Conservation (phyloP, 805 yeast genomes). For the Kluyveromyces nonfermentans region DNA sequence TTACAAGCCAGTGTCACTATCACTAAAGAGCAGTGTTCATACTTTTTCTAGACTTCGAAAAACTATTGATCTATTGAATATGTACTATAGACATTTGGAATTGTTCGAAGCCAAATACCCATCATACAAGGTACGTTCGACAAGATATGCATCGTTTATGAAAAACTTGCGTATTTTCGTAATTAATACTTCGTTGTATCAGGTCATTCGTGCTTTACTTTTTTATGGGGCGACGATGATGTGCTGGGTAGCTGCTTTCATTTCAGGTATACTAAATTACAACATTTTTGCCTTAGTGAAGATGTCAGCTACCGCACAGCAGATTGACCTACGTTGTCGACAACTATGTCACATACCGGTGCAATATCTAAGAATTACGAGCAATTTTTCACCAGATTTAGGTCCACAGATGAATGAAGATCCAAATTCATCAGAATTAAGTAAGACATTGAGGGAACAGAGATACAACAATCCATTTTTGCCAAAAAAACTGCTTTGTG, state of each 20-base stretch:
- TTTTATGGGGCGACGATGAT: constrained; percentile 6
- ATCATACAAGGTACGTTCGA: background rate
- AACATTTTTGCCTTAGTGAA: constrained; percentile 12
- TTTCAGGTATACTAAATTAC: constrained; percentile 14
- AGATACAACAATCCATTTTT: constrained; percentile 4
- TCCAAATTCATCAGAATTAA: constrained; percentile 8
- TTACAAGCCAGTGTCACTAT: background rate
- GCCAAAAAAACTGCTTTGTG: constrained; percentile 30
- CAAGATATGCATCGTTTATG: background rate
- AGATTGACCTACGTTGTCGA: constrained; percentile 65
- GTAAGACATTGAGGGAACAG: background rate
- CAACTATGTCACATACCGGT: constrained; percentile 73
- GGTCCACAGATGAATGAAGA: constrained; percentile 10
- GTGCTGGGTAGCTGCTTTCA: constrained; percentile 12
- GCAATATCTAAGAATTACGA: constrained; percentile 53
- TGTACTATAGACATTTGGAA: constrained; percentile 15
- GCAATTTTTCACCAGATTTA: constrained; percentile 10
- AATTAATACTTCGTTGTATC: background rate
- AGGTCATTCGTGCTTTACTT: background rate
- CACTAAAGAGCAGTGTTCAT: background rate
- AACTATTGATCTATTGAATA: constrained; percentile 16
- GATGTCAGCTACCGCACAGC: constrained; percentile 59
- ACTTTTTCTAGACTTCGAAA: constrained; percentile 5
- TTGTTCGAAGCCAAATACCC: constrained; percentile 13
- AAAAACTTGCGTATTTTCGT: background rate